Evolutionary conservation across 1,139 yeast species (phyloP), one percentile per base, ranked within the genome.

Genomic region (Nakaseomyces nivariensis): DNA sequence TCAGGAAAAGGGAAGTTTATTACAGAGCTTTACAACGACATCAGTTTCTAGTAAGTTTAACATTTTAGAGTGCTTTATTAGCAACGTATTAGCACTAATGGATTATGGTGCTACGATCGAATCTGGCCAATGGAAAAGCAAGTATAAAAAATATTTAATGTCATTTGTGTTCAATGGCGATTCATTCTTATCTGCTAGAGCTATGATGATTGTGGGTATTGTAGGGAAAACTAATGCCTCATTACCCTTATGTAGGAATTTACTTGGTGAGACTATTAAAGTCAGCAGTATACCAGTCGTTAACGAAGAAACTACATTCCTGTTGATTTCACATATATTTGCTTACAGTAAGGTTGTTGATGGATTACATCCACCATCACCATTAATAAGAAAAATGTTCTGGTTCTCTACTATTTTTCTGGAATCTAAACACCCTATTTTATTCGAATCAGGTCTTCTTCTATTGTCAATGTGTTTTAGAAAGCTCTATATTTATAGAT

Each of bases 191-290:
- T 90, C 87, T 61, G 78, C 81, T 7, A 73, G 95, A 50, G 88
- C 94, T 0, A 71, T 85, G 51, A 71, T 87, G 56, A 76, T 86
- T 5, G 74, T 85, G 32, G 95, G 96, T 37, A 79, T 84, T 44
- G 66, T 87, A 43, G 76, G 88, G 0, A 79, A 78, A 55, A 67
- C 72, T 22, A 89, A 89, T 34, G 77, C 84, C 17, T 77, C 78
- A 48, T 87, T 82, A 59, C 71, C 75, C 5, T 70, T 84, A 13
- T 80, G 85, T 50, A 58, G 55, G 40, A 63, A 60, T 46, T 46
- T 66, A 26, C 47, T 66, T 9, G 46, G 49, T 9, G 66, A 64
- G 45, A 62, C 68, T 0, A 68, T 78, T 44, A 74, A 73, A 49
- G 68, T 78, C 10, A 54, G 59, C 11, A 63, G 67, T 0, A 58